phyloP scores from a whole-genome alignment of 257 asterid species.

The Oldenlandia corymbosa region DNA sequence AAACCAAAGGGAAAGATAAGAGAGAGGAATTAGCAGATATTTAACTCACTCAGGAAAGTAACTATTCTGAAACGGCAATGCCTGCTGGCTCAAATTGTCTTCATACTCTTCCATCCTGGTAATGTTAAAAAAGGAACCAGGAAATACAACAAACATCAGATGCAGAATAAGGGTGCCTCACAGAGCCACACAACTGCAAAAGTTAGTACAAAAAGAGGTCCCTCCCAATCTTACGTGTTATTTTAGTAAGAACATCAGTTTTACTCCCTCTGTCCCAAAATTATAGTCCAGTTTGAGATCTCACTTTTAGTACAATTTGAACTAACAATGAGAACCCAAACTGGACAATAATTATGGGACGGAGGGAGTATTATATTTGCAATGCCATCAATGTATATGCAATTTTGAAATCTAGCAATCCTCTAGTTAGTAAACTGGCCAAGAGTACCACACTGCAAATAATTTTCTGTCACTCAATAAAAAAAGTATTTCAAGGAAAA shows the following conservation, averaged over 20 bases:
- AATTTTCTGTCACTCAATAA: not conserved
- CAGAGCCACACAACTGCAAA: not conserved
- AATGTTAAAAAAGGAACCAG: conserved; percentile 31
- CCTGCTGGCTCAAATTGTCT: conserved; percentile 28
- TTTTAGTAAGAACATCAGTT: not conserved
- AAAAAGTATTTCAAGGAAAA: not conserved
- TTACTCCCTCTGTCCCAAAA: too few relatives aligned
- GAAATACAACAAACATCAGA: conserved; percentile 5
- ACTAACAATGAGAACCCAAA: too few relatives aligned
- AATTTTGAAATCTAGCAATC: not conserved
- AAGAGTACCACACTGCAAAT: not conserved
- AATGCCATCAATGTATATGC: not conserved
- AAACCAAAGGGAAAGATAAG: not conserved
- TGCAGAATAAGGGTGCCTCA: too few relatives aligned
- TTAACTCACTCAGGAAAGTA: conserved; percentile 66
- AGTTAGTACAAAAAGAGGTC: not conserved
- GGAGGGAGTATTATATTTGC: too few relatives aligned
- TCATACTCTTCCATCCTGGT: conserved; percentile 30
- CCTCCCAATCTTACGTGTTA: not conserved
- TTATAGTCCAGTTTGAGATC: too few relatives aligned
- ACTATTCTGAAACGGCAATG: conserved; percentile 24
- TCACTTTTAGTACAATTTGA: too few relatives aligned
- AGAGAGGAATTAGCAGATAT: conserved; percentile 2
- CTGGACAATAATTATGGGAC: too few relatives aligned
- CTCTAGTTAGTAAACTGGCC: not conserved